These are phyloP conservation scores for Colletotrichum nymphaeae DNA, from an alignment of 2,329 filamentous ascomycete genomes.

Conservation along the genomic window DNA sequence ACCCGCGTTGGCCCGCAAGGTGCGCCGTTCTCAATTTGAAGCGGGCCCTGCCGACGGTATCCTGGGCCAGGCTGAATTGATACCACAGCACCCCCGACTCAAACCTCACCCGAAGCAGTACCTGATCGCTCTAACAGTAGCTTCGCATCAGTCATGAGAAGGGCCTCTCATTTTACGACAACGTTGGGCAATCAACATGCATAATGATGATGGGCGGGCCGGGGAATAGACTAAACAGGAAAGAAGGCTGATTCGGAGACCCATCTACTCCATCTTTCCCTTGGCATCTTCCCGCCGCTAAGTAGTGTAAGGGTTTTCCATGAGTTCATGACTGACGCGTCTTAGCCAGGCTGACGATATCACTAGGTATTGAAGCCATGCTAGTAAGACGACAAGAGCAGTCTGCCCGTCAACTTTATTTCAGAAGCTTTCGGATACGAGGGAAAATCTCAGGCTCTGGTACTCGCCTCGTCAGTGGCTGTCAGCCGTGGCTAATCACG, in stretches of 20 bases:
- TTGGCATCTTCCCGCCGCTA: not conserved
- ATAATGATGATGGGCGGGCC: slow-evolving; percentile 9
- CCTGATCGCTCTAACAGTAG: slow-evolving; percentile 32
- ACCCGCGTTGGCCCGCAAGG: slow-evolving; percentile 34
- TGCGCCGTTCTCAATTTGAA: slow-evolving; percentile 33
- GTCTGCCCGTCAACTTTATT: not conserved
- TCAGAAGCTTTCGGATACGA: not conserved
- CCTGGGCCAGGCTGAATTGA: slow-evolving; percentile 15
- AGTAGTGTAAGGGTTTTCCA: not conserved
- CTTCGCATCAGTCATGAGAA: slow-evolving; percentile 22
- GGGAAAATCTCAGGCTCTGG: not conserved
- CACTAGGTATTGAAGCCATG: not conserved
- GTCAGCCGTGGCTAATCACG: not conserved
- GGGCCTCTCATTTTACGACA: not conserved
- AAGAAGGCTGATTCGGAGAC: not conserved
- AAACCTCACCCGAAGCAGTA: slow-evolving; percentile 13
- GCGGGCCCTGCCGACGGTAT: slow-evolving; percentile 32
- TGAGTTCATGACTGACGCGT: not conserved
- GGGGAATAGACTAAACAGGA: not conserved
- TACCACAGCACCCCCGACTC: slow-evolving; percentile 5
- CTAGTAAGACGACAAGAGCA: not conserved
- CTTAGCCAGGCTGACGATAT: not conserved
- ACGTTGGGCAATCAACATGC: not conserved
- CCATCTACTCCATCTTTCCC: not conserved
- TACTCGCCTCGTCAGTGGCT: not conserved